A percentile compares a stretch with the other conserved stretches of the same genome.
Conservation (phyloP, 352 stramenopile species). For the Phytophthora citrophthora region DNA sequence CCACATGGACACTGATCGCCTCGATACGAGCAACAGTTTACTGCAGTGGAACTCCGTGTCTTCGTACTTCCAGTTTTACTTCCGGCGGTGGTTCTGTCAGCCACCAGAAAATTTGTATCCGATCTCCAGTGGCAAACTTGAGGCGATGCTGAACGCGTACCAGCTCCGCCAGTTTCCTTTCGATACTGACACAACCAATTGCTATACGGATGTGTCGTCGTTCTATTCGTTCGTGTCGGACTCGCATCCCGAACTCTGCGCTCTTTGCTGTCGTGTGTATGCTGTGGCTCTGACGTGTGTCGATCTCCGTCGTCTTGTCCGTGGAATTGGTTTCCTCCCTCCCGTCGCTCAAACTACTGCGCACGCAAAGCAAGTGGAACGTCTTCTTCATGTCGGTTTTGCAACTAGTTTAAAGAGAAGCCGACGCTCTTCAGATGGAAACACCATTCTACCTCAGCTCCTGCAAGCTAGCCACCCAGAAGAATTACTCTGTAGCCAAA, state of each 20-base stretch:
- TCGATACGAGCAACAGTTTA: conserved; percentile 58
- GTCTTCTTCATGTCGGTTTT: conserved; percentile 76
- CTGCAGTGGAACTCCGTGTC: conserved; percentile 64
- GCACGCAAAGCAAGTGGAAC: conserved; percentile 52
- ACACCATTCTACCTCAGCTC: conserved; percentile 26
- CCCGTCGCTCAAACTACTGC: conserved; percentile 59
- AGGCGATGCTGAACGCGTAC: conserved; percentile 66
- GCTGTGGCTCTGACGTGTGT: conserved; percentile 66
- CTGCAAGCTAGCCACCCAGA: conserved; percentile 33
- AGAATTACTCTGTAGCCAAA: conserved; percentile 58
- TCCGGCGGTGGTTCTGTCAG: conserved; percentile 64
- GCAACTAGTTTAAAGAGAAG: conserved; percentile 55
- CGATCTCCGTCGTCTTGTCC: conserved; percentile 59
- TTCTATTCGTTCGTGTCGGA: conserved; percentile 89
- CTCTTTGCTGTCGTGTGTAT: conserved; percentile 80
- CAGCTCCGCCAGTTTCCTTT: conserved; percentile 79
- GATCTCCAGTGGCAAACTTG: conserved; percentile 45
- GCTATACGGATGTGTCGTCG: conserved; percentile 81
- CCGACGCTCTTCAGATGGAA: not conserved
- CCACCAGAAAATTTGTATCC: conserved; percentile 15
- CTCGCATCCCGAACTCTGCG: conserved; percentile 80
- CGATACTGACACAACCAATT: conserved; percentile 68
- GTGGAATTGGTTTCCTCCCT: conserved; percentile 68
- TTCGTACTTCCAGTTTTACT: conserved; percentile 75
- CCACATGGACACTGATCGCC: conserved; percentile 62